Evolutionary conservation across 768 basidiomycete species (phyloP), one percentile per base, ranked within the genome.

Genomic region (Tephrocybe sp.): DNA sequence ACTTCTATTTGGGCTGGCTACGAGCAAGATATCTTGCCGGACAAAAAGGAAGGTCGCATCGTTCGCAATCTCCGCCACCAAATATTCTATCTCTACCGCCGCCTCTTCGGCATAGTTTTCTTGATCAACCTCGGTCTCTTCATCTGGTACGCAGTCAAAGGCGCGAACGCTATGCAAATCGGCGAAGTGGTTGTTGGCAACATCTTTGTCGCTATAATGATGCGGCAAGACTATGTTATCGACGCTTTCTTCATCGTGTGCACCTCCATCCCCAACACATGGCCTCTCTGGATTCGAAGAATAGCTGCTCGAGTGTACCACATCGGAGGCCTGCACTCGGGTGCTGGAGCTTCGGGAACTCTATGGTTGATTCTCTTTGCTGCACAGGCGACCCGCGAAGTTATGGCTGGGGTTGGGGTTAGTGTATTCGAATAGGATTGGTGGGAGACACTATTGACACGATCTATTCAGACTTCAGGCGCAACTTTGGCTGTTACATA

Each of bases 321-420:
- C 47, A 82, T 82, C 35, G 82, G 82, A 17, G 82, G 82, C 56
- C 64, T 83, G 23, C 82, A 84, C 58, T 81, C 79, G 7, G 81
- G 80, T 12, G 76, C 73, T 58, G 81, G 75, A 14, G 70, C 77
- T 13, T 80, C 80, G 16, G 80, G 79, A 1, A 63, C 76, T 0
- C 65, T 80, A 0, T 84, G 82, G 82, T 60, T 83, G 16, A 67
- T 72, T 33, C 61, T 77, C 1, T 78, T 80, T 57, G 69, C 75
- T 32, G 75, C 64, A 12, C 74, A 77, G 56, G 79, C 78, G 0
- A 81, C 82, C 0, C 73, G 69, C 53, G 79, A 82, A 58, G 54
- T 76, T 31, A 58, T 75, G 19, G 57, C 67, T 26, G 67, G 67
- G 33, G 65, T 23, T 19, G 46, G 67, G 51, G 76, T 76, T 51